These are phyloP conservation scores for Plectosphaerella cucumerina DNA, from an alignment of 2,329 filamentous ascomycete genomes.

Conservation along the genomic window DNA sequence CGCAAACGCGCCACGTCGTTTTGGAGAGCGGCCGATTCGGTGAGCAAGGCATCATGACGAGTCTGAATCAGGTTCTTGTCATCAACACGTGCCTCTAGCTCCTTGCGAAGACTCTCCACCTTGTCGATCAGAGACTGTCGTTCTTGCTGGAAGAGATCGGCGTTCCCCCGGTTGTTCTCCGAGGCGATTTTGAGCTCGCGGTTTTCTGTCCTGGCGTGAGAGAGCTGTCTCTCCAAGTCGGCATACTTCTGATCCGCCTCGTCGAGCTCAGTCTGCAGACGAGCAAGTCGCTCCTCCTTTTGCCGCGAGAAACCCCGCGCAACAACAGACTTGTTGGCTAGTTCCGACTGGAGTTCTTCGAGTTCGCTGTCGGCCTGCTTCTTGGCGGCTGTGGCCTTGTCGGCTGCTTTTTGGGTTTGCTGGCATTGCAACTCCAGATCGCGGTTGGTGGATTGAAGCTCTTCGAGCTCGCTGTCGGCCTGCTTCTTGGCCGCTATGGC, in stretches of 20 bases:
- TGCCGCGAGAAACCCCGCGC: slow-evolving; percentile 72
- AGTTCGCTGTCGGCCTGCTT: slow-evolving; percentile 55
- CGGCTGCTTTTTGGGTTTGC: slow-evolving; percentile 49
- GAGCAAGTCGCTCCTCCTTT: slow-evolving; percentile 65
- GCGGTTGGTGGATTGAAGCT: slow-evolving; percentile 51
- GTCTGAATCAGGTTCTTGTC: slow-evolving; percentile 68
- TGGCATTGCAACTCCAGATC: slow-evolving; percentile 49
- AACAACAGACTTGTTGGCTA: slow-evolving; percentile 73
- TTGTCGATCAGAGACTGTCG: slow-evolving; percentile 39
- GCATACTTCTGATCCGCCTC: slow-evolving; percentile 43
- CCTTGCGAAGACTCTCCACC: slow-evolving; percentile 52
- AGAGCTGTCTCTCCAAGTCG: slow-evolving; percentile 47
- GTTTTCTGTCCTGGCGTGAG: slow-evolving; percentile 41
- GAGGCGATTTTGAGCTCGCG: slow-evolving; percentile 39
- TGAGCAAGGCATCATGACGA: slow-evolving; percentile 62
- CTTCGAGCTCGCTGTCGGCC: slow-evolving; percentile 54
- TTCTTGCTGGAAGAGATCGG: slow-evolving; percentile 21
- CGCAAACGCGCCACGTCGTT: slow-evolving; percentile 53
- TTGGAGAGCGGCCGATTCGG: slow-evolving; percentile 64
- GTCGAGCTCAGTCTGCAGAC: slow-evolving; percentile 64
- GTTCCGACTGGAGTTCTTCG: slow-evolving; percentile 68
- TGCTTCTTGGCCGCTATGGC: slow-evolving; percentile 52
- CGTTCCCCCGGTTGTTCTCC: slow-evolving; percentile 32
- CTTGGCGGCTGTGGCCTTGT: slow-evolving; percentile 50
- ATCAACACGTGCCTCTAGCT: slow-evolving; percentile 53